Evolutionary conservation across 352 stramenopile species (phyloP).

Genomic region (Pythium folliculosum): DNA sequence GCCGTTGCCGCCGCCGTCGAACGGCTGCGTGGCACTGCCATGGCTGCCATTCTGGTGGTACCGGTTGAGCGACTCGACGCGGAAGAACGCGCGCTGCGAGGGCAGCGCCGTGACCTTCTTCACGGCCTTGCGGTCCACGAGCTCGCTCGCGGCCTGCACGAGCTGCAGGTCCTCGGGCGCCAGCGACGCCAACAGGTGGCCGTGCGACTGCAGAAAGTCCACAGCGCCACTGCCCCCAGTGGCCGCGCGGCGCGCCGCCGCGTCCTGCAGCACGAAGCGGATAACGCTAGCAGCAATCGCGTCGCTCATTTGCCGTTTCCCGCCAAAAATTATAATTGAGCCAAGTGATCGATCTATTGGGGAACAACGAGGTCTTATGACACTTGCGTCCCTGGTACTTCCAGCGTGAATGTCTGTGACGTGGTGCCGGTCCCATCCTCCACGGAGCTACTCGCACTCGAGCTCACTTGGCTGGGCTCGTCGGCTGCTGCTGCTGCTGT

Average conservation of each 20-base stretch:
- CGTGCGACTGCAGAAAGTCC: constrained; percentile 39
- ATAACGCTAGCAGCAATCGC: constrained; percentile 36
- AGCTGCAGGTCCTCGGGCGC: constrained; percentile 40
- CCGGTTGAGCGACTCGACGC: constrained; percentile 66
- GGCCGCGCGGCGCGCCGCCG: constrained; percentile 31
- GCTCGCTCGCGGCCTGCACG: constrained; percentile 56
- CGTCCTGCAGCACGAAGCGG: constrained; percentile 40
- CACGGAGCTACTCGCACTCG: constrained; percentile 2
- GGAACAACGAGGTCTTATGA: constrained; percentile 1
- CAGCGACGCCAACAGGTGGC: constrained; percentile 51
- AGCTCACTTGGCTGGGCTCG: not conserved
- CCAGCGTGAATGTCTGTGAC: constrained; percentile 14
- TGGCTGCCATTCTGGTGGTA: constrained; percentile 31
- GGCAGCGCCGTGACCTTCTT: constrained; percentile 51
- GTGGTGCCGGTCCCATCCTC: not conserved
- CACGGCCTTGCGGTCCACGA: constrained; percentile 50
- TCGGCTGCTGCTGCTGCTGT: too few species aligned
- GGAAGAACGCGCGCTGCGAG: constrained; percentile 56
- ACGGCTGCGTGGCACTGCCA: constrained; percentile 35
- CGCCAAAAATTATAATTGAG: constrained; percentile 5
- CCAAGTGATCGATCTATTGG: constrained; percentile 11
- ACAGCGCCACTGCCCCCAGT: constrained; percentile 7
- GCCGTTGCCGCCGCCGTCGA: constrained; percentile 43
- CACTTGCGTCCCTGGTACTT: constrained; percentile 3
- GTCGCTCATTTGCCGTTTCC: constrained; percentile 29